Evolutionary conservation across 2,329 filamentous ascomycete species (phyloP).

Genomic region (Hypomyces rosellus): DNA sequence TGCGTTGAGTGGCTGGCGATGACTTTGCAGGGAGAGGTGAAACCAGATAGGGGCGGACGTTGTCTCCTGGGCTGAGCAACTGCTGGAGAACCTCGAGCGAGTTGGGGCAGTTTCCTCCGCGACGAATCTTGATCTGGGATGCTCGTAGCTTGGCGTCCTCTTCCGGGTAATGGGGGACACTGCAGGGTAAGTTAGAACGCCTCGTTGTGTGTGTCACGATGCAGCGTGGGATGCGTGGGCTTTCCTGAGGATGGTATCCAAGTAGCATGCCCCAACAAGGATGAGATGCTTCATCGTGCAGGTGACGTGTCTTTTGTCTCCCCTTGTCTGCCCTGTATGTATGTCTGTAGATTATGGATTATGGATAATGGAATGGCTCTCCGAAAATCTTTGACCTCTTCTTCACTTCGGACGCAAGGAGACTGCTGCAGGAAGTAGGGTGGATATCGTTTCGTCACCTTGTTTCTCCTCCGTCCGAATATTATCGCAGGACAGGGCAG

Average conservation of each 20-base stretch:
- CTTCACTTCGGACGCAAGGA: no score
- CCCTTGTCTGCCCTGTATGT: background rate
- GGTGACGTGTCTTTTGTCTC: background rate
- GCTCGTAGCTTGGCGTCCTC: slow-evolving; percentile 72
- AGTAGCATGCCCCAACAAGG: slow-evolving; percentile 61
- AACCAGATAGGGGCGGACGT: slow-evolving; percentile 37
- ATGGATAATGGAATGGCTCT: background rate
- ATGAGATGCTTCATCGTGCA: slow-evolving; percentile 49
- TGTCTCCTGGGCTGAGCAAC: slow-evolving; percentile 34
- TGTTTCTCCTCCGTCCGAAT: no score
- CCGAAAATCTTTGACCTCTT: no score
- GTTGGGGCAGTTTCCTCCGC: slow-evolving; percentile 70
- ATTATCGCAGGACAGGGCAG: no score
- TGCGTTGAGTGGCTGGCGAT: slow-evolving; percentile 44
- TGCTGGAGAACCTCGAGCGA: slow-evolving; percentile 65
- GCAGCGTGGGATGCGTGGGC: slow-evolving; percentile 15
- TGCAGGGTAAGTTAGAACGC: slow-evolving; percentile 25
- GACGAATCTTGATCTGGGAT: slow-evolving; percentile 48
- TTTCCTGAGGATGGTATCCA: slow-evolving; percentile 64
- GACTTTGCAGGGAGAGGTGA: slow-evolving; percentile 47
- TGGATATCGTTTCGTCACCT: no score
- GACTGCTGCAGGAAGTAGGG: no score
- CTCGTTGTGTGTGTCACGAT: background rate
- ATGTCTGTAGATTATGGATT: background rate
- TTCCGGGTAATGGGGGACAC: slow-evolving; percentile 58